Base-by-base conservation (phyloP, 1,284 basidiomycete genomes). In the Leccinum pallidistipes region DNA sequence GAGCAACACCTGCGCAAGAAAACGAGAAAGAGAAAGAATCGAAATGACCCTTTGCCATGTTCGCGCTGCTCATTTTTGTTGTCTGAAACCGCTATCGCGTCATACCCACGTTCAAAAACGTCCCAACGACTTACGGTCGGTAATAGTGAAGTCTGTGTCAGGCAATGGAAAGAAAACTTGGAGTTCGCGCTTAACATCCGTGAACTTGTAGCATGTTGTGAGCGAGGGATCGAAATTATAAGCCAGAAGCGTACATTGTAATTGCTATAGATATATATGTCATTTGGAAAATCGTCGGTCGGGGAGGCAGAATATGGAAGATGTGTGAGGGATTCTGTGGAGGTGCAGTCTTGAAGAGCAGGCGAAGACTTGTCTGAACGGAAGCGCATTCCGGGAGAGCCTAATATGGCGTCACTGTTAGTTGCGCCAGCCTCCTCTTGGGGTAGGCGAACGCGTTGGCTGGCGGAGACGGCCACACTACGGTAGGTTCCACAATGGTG, bases 401-500 rank as follows among this genome's bases (percentile, higher is more conserved):
- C 86, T 18, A 86, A 70, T 5, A 77, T 74, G 5, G 81, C 75
- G 3, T 77, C 68, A 11, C 76, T 65, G 54, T 79, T 78, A 3
- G 77, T 74, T 1, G 74, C 67, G 29, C 80, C 79, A 47, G 74
- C 65, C 62, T 90, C 88, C 40, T 86, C 84, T 64, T 86, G 80
- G 2, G 93, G 91, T 45, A 84, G 74, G 27, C 91, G 84, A 54
- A 94, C 89, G 54, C 83, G 80, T 58, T 81, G 80, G 63, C 81
- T 81, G 8, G 90, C 87, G 8, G 89, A 86, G 18, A 94, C 88
- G 0, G 92, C 92, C 21, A 97, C 92, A 67, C 90, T 93, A 59
- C 95, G 89, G 76, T 97, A 97, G 0, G 94, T 95, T 5, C 95
- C 95, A 69, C 93, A 95, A 76, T 96, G 94, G 18, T 92, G 83